Evolutionary conservation across 2,329 filamentous ascomycete species (phyloP).

Genomic region (Pyricularia sp.): DNA sequence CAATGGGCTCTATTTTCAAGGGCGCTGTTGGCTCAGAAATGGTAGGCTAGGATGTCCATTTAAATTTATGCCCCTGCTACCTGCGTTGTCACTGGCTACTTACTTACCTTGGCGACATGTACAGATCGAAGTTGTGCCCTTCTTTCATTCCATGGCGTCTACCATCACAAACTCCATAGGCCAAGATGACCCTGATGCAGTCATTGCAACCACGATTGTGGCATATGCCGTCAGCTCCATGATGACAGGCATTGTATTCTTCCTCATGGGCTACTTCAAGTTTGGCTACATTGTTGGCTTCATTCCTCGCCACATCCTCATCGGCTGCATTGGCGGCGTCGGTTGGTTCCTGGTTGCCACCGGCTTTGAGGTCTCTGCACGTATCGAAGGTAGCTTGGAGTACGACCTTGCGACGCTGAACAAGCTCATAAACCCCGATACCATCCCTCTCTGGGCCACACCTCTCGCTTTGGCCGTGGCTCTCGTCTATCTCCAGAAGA

Average conservation of each 20-base stretch:
- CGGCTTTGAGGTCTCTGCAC: conserved; percentile 85
- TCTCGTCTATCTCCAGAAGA: conserved; percentile 68
- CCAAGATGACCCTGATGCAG: conserved; percentile 69
- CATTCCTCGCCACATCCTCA: conserved; percentile 91
- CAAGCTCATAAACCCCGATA: conserved; percentile 64
- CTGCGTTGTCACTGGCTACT: neutral
- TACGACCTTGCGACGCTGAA: conserved; percentile 71
- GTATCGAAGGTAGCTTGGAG: conserved; percentile 74
- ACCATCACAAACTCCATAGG: conserved; percentile 75
- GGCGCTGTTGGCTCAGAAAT: conserved; percentile 92
- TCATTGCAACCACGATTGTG: conserved; percentile 90
- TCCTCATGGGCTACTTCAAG: conserved; percentile 76
- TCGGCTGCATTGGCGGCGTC: conserved; percentile 94
- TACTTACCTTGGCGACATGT: neutral
- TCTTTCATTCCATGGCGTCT: conserved; percentile 97
- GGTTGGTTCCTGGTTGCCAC: conserved; percentile 91
- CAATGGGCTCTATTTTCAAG: conserved; percentile 75
- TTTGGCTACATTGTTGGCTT: conserved; percentile 93
- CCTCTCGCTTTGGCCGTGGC: conserved; percentile 69
- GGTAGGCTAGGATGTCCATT: conserved; percentile 33
- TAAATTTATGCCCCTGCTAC: neutral
- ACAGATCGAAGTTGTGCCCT: conserved; percentile 91
- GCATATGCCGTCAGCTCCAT: conserved; percentile 86
- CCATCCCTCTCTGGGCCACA: conserved; percentile 72
- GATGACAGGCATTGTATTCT: conserved; percentile 85